A percentile compares a stretch with the other conserved stretches of the same genome.
Conservation (phyloP, 192 early-diverging fungal genomes). For the Entrophospora sp. region DNA sequence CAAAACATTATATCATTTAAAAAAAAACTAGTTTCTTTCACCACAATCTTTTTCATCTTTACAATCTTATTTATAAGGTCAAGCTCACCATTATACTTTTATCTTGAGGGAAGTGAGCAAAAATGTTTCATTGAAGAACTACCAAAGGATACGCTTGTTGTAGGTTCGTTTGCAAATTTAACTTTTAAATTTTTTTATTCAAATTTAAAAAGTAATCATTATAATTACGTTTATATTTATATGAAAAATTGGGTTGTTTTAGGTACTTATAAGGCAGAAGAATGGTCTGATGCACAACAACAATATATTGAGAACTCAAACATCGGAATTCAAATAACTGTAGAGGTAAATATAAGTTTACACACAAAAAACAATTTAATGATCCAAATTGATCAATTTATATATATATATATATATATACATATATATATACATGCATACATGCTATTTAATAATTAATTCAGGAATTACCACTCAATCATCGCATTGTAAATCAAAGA, state of each 20-base stretch:
- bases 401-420: no score
- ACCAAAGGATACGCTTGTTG: constrained; percentile 77
- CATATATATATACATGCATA: no score
- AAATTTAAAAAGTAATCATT: neutral
- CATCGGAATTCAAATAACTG: constrained; percentile 59
- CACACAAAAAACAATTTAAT: no score
- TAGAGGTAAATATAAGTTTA: no score
- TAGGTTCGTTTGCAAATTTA: constrained; percentile 41
- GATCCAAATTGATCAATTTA: no score
- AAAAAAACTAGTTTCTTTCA: no score
- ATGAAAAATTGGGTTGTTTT: neutral
- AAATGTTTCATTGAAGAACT: constrained; percentile 95
- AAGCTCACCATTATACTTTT: constrained; percentile 67
- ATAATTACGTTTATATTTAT: neutral
- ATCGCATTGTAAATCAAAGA: constrained; percentile 69
- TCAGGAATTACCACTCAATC: constrained; percentile 40
- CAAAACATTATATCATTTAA: no score
- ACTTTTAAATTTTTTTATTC: neutral
- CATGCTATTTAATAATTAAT: neutral
- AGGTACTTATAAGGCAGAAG: constrained; percentile 72
- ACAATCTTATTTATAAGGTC: no score
- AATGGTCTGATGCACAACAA: constrained; percentile 58
- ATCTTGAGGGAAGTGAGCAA: constrained; percentile 78
- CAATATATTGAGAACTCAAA: constrained; percentile 53
- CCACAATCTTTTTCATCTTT: no score